Conservation (phyloP, 83 land plant genomes). For the Larix sibirica region DNA sequence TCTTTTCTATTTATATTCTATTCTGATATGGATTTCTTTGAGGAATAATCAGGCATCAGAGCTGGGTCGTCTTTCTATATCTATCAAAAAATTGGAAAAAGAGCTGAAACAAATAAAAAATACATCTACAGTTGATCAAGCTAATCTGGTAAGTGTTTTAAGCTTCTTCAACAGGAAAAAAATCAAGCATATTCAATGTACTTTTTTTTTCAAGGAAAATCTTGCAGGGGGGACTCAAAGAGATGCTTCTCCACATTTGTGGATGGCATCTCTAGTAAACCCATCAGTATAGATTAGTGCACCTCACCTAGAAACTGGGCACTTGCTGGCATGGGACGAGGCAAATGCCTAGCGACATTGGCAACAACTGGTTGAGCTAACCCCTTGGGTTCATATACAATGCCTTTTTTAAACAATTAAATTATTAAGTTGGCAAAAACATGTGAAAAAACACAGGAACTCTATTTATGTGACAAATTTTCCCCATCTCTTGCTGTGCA, state of each 20-base stretch:
- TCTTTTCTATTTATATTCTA: not conserved
- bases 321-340: no score
- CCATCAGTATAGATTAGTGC: no score
- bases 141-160: constrained; percentile 11
- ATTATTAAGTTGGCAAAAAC: not conserved
- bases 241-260: no score
- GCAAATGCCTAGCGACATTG: no score
- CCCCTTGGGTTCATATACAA: no score
- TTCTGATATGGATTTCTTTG: not conserved
- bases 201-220: not conserved
- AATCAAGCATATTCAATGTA: not conserved
- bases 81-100: constrained; percentile 71
- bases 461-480: not conserved
- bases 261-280: no score
- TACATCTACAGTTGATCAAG: constrained; percentile 1
- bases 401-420: not conserved
- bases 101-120: constrained; percentile 39
- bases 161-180: not conserved
- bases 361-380: no score
- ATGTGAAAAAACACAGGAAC: not conserved
- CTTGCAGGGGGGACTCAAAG: no score
- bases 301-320: no score
- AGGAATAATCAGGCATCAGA: constrained; percentile 52
- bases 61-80: constrained; percentile 58
- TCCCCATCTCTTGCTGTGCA: constrained; percentile 23